Evolutionary conservation across 2,329 filamentous ascomycete species (phyloP), one percentile per base, ranked within the genome.

Genomic region (Didymella segeticola): DNA sequence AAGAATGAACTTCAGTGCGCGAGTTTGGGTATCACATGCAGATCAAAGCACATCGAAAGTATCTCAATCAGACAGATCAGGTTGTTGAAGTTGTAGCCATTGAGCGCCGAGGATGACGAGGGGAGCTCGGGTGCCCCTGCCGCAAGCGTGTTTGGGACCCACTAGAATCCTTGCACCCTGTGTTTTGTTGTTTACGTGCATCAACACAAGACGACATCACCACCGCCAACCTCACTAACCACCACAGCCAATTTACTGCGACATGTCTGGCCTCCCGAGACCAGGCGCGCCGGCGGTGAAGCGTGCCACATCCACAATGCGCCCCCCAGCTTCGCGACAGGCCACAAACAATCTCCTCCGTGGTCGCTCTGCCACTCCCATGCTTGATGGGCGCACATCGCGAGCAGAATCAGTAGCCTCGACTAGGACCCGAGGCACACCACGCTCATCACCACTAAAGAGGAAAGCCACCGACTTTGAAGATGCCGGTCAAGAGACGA

Each of bases 381-480:
- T 74, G 42, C 68, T 73, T 15, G 76, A 74, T 66, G 79, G 83
- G 57, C 76, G 88, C 23, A 77, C 82, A 11, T 93, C 93, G 5
- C 90, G 91, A 5, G 84, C 89, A 55, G 85, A 86, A 38, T 90
- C 89, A 7, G 71, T 90, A 19, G 81, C 83, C 46, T 89, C 89
- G 15, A 72, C 75, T 43, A 76, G 80, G 47, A 66, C 51, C 17
- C 76, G 75, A 60, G 46, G 46, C 30, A 50, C 56, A 37, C 60
- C 63, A 17, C 58, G 64, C n/a, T 79, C 80, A 5, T 78, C 79
- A 26, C 76, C 83, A 23, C 82, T 81, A 37, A 96, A 97, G 80
- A 87, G 93, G 68, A 96, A 96, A 75, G 90, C 95, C 65, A 85
- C 90, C 68, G 90, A 96, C 30, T 93, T 88, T 69, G 93, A 93